phyloP scores from a whole-genome alignment of 148 eudicot species.

The Nepenthes mirabilis region DNA sequence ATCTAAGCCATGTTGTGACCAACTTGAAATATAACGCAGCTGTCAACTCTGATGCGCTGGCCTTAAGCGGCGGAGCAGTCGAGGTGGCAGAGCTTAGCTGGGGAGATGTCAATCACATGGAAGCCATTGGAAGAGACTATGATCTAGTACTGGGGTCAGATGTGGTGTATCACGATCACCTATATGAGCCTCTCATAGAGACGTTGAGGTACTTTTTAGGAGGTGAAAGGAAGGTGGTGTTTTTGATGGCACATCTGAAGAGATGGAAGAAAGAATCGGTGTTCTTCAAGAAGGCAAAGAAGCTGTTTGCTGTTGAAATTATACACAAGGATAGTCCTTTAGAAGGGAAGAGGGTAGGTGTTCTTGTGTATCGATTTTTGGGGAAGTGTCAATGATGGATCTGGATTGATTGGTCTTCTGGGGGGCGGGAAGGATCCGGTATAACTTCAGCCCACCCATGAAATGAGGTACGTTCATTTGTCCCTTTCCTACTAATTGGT shows the following conservation, averaged over 20 bases:
- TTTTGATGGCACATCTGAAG: conserved; percentile 75
- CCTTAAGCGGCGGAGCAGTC: conserved; percentile 30
- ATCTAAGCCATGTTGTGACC: conserved; percentile 51
- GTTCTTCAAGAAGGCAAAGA: conserved; percentile 66
- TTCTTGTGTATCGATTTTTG: conserved; percentile 44
- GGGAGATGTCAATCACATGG: conserved; percentile 58
- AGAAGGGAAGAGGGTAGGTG: conserved; percentile 51
- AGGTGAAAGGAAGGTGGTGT: conserved; percentile 22
- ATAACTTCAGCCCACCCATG: too few species aligned
- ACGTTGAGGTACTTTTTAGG: conserved; percentile 45
- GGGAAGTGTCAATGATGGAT: neutral
- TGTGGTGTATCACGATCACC: conserved; percentile 72
- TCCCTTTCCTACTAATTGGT: too few species aligned
- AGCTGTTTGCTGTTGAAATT: conserved; percentile 37
- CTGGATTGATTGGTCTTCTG: too few species aligned
- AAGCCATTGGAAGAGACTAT: conserved; percentile 33
- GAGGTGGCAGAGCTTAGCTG: conserved; percentile 48
- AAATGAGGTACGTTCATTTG: too few species aligned
- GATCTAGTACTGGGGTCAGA: conserved; percentile 70
- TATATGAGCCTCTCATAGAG: conserved; percentile 46
- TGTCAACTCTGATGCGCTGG: conserved; percentile 22
- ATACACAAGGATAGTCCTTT: conserved; percentile 38
- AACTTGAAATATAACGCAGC: conserved; percentile 45
- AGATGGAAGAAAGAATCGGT: conserved; percentile 80
- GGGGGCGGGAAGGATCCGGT: too few species aligned